Evolutionary conservation across 176 grass and related monocot species (phyloP).

Genomic region (Rhipidocladum racemiflorum): DNA sequence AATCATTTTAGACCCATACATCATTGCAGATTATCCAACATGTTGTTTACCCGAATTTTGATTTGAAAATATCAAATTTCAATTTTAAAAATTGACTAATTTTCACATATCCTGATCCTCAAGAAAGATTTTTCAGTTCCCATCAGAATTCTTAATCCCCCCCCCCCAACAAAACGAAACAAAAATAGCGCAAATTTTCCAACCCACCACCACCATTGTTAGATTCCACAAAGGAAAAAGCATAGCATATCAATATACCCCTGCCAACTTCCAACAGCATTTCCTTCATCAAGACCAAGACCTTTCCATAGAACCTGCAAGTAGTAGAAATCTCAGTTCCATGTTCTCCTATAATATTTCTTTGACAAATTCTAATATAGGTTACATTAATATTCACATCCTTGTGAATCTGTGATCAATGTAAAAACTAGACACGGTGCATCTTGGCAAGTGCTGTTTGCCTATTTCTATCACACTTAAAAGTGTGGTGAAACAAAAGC

Average conservation of each 20-base stretch:
- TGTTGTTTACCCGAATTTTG: no score
- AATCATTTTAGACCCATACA: no score
- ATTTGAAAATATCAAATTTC: no score
- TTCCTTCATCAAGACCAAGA: conserved; percentile 71
- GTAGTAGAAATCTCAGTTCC: conserved; percentile 3
- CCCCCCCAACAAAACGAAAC: no score
- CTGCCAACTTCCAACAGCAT: conserved; percentile 70
- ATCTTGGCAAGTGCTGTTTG: not conserved
- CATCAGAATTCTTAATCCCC: no score
- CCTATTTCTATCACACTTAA: not conserved
- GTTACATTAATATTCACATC: not conserved
- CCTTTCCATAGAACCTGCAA: conserved; percentile 87
- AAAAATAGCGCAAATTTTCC: no score
- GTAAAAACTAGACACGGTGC: not conserved
- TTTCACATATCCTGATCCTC: no score
- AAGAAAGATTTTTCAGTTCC: no score
- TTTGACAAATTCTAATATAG: not conserved
- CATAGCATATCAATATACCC: conserved; percentile 43
- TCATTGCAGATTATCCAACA: no score
- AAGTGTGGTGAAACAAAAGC: not conserved
- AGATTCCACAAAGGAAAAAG: not conserved
- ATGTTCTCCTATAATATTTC: conserved; percentile 2
- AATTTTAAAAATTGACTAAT: no score
- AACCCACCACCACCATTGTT: no score
- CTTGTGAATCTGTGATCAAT: not conserved